Evolutionary conservation across 139 green algal species (phyloP).

Genomic region (Micromonas commoda): DNA sequence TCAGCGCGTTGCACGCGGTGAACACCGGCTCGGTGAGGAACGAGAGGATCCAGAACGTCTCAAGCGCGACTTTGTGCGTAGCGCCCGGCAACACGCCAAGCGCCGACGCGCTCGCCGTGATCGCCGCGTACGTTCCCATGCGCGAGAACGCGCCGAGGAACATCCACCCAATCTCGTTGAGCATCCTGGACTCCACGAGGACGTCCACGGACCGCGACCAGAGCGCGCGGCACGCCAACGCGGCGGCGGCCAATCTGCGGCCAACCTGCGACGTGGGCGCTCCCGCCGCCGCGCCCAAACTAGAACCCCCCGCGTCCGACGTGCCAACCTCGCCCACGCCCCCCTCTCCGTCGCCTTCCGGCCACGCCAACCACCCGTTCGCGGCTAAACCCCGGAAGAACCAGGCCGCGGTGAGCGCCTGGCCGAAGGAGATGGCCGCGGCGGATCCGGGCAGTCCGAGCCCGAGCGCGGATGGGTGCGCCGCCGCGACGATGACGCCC

Average conservation of each 20-base stretch:
- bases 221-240: background rate
- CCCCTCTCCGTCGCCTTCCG: background rate
- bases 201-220: background rate
- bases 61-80: background rate
- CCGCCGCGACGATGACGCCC: background rate
- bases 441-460: background rate
- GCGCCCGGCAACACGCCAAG: background rate
- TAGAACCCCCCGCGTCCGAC: background rate
- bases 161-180: background rate
- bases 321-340: no score
- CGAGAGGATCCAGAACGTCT: slow-evolving; percentile 12
- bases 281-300: no score
- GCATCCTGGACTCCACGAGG: background rate
- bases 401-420: background rate
- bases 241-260: background rate
- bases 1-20: slow-evolving; percentile 10
- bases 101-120: background rate
- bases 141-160: background rate
- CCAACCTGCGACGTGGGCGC: background rate
- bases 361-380: background rate
- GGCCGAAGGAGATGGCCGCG: background rate
- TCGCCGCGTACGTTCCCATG: background rate
- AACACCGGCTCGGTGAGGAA: slow-evolving; percentile 22
- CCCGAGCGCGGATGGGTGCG: background rate
- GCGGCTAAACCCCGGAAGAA: background rate